Evolutionary conservation across 345 rosid species (phyloP), one percentile per base, ranked within the genome.

Genomic region (Gossypium ekmanianum): DNA sequence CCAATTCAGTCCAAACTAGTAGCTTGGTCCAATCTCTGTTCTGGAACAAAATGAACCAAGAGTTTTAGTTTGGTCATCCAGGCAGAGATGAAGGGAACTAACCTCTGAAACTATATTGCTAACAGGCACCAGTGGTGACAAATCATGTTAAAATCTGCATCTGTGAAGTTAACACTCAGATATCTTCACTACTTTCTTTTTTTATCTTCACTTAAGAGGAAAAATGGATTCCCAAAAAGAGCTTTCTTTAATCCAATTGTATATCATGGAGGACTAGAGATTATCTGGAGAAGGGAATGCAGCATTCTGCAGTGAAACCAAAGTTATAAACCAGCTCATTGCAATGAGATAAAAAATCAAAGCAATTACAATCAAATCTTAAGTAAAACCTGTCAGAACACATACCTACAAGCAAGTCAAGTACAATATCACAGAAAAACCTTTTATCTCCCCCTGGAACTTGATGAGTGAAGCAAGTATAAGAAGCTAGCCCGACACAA

Each of bases 331-430:
- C 61, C 58, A 57, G 61, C 18, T 24, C 16, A 22, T 22, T 61
- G 41, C 65, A 26, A 26, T 34, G 41, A 34, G 41, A 4, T 7
- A 61, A 4, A 4, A 26, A 61, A 11, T 26, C 41, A 27, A 61
- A 13, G n/a, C 43, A 61, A 24, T 11, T 3, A 3, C 39, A 58
- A 61, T 61, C 18, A 13, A 29, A 29, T 14, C 66, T 59, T 24
- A 59, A 59, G 63, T 17, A 26, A 61, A 26, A 61, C 65, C 17
- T 13, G 39, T 26, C 43, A 61, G 34, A 61, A 7, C 43, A 62
- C 11, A 62, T 62, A 62, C 67, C 67, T 1, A 62, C 67, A 62
- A 62, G 45, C 67, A 62, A 7, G 67, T 29, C 43, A 29, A 34
- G 14, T 62, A 34, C 11, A 16, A n/a, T 9, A 12, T 63, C 68